Evolutionary conservation across 192 early-diverging fungal genomes (phyloP).

Genomic region (Coemansia sp.): DNA sequence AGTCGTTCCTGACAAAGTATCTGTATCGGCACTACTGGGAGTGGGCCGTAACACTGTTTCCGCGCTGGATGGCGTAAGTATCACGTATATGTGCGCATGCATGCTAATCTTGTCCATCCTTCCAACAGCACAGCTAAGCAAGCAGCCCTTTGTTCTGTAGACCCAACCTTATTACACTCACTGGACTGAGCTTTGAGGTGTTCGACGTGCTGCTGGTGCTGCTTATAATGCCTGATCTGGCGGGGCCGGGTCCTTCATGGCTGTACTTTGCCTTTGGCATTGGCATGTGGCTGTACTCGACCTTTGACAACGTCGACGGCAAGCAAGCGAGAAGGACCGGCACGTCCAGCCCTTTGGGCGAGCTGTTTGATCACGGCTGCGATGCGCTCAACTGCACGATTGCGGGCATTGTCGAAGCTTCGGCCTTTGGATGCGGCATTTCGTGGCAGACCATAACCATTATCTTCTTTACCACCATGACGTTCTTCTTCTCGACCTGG

Average conservation of each 20-base stretch:
- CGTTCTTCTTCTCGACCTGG: slow-evolving; percentile 86
- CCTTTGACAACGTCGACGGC: slow-evolving; percentile 88
- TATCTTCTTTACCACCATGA: slow-evolving; percentile 63
- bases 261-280: slow-evolving; percentile 71
- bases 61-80: slow-evolving; percentile 92
- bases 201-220: slow-evolving; percentile 70
- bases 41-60: slow-evolving; percentile 82
- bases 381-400: slow-evolving; percentile 85
- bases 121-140: not conserved
- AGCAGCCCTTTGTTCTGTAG: slow-evolving; percentile 16
- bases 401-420: slow-evolving; percentile 68
- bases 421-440: slow-evolving; percentile 72
- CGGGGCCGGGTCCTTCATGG: slow-evolving; percentile 68
- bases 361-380: slow-evolving; percentile 84
- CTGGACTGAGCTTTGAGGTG: slow-evolving; percentile 74
- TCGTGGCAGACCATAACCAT: slow-evolving; percentile 61
- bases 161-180: slow-evolving; percentile 81
- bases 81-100: not conserved
- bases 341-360: slow-evolving; percentile 73
- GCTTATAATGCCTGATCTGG: slow-evolving; percentile 67
- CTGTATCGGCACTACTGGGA: slow-evolving; percentile 88
- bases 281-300: slow-evolving; percentile 84
- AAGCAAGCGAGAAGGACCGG: slow-evolving; percentile 81
- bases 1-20: slow-evolving; percentile 80
- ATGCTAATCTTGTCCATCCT: too few species aligned